Evolutionary conservation across 2,329 filamentous ascomycete genomes (phyloP).

Genomic region (Escovopsis sp.): DNA sequence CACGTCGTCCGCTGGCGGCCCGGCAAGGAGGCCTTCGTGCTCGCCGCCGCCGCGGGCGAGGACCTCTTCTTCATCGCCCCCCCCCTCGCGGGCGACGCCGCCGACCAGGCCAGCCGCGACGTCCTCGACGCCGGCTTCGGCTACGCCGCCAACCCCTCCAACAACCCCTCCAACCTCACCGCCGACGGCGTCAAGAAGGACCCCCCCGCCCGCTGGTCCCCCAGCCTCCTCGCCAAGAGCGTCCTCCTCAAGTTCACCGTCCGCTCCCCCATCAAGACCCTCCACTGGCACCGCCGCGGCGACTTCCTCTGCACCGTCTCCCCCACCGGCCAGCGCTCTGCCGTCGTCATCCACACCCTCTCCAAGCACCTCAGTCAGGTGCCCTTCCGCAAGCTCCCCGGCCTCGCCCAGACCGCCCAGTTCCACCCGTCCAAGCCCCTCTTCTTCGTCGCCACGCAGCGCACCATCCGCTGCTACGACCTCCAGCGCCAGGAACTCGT

Average conservation of each 20-base stretch:
- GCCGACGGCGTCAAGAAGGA: constrained; percentile 50
- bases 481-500: constrained; percentile 80
- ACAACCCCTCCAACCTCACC: constrained; percentile 19
- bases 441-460: constrained; percentile 92
- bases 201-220: constrained; percentile 66
- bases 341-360: constrained; percentile 86
- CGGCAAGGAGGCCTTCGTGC: constrained; percentile 59
- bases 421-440: constrained; percentile 90
- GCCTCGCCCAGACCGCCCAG: constrained; percentile 69
- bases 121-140: constrained; percentile 83
- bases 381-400: constrained; percentile 68
- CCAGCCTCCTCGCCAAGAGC: constrained; percentile 58
- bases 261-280: constrained; percentile 65
- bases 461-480: constrained; percentile 86
- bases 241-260: constrained; percentile 71
- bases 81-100: constrained; percentile 53
- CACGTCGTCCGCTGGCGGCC: constrained; percentile 85
- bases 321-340: constrained; percentile 58
- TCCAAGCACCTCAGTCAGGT: constrained; percentile 91
- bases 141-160: constrained; percentile 58
- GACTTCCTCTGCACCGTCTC: constrained; percentile 92
- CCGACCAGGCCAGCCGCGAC: constrained; percentile 60
- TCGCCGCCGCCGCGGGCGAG: constrained; percentile 74
- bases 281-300: constrained; percentile 86
- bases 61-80: constrained; percentile 75